Conservation (phyloP, 805 yeast genomes). For the Candida xiaguanensis region DNA sequence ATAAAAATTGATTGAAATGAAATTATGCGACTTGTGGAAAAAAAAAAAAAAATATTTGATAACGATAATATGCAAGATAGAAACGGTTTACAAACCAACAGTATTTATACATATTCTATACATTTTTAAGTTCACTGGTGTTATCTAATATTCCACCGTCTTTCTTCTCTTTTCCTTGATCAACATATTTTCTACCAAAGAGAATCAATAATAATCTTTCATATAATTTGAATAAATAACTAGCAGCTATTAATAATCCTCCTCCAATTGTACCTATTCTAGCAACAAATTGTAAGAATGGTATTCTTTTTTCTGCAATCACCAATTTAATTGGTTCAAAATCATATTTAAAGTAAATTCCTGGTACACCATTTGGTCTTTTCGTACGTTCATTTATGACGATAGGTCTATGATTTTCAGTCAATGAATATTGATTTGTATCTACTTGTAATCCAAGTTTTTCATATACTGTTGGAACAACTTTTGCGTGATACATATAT, state of each 20-base stretch:
- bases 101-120: background rate
- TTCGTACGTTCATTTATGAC: conserved; percentile 4
- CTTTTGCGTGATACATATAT: conserved; percentile 66
- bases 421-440: conserved; percentile 82
- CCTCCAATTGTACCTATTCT: conserved; percentile 79
- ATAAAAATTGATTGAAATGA: background rate
- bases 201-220: conserved; percentile 51
- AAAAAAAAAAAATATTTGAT: background rate
- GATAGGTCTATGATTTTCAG: conserved; percentile 41
- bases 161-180: conserved; percentile 45
- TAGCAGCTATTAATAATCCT: conserved; percentile 68
- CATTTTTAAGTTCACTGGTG: background rate
- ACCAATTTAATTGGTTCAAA: conserved; percentile 81
- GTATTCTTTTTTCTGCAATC: conserved; percentile 66
- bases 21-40: background rate
- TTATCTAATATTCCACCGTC: conserved; percentile 30
- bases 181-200: conserved; percentile 56
- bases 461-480: conserved; percentile 78
- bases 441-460: conserved; percentile 69
- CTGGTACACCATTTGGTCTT: conserved; percentile 50
- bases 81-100: background rate
- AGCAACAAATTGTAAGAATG: conserved; percentile 74
- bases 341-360: conserved; percentile 78
- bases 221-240: conserved; percentile 56
- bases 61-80: too few species aligned